Conservation (phyloP, 176 grass and related monocot species). For the Zoysia pacifica region DNA sequence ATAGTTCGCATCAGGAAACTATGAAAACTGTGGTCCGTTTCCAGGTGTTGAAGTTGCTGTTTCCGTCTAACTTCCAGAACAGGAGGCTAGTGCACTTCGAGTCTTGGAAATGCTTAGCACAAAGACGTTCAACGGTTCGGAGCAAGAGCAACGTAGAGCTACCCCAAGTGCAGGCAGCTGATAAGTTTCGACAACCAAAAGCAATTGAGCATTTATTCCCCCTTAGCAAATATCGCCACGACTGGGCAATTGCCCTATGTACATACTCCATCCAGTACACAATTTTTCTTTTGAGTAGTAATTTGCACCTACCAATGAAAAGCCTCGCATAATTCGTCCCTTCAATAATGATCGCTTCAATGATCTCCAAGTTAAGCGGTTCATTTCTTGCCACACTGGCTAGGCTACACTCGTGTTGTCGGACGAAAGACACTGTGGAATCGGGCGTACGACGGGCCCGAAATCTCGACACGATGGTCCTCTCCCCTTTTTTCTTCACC, state of each 20-base stretch:
- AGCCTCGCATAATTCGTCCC: not conserved
- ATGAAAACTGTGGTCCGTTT: not conserved
- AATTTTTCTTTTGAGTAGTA: not conserved
- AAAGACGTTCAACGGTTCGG: not conserved
- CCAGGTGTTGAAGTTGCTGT: not conserved
- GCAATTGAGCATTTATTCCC: not conserved
- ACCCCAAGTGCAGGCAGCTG: not conserved
- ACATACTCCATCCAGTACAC: not conserved
- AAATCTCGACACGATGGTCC: conserved; percentile 36
- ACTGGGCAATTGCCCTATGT: not conserved
- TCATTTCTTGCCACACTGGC: conserved; percentile 16
- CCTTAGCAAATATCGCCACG: not conserved
- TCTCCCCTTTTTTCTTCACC: conserved; percentile 3
- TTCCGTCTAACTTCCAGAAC: not conserved
- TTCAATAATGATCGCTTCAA: not conserved
- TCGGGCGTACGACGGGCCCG: conserved; percentile 17
- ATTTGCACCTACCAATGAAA: not conserved
- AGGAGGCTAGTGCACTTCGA: not conserved
- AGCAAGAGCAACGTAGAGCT: not conserved
- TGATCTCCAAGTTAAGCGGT: not conserved
- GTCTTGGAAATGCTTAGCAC: not conserved
- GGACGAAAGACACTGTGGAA: conserved; percentile 30
- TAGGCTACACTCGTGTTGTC: conserved; percentile 21
- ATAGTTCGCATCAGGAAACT: not conserved
- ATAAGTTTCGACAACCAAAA: not conserved